Evolutionary conservation across 148 eudicot species (phyloP), one percentile per base, ranked within the genome.

Genomic region (Nepenthes gracilis): DNA sequence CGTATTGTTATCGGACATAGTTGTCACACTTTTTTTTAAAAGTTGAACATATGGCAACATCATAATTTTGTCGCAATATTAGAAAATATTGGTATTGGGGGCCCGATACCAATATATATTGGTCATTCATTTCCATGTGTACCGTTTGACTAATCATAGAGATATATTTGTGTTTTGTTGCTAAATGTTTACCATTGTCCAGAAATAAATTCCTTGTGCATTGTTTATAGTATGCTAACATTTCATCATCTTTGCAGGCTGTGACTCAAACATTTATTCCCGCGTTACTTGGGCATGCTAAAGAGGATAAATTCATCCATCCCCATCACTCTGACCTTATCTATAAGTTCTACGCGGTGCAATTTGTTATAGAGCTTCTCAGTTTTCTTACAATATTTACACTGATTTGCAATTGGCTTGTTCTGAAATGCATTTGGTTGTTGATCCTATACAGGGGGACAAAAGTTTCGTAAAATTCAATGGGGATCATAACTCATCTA

Each of bases 401-500:
- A 32, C 15, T 32, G 34, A 54, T 45, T n/a, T 32, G 15, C 33
- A n/a, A 54, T 54, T 11, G 32, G 2, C 15, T 45, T 45, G 15
- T 54, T 14, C 55, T 54, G 12, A 11, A 58, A 2, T 55, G 59
- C 55, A 57, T 15, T 12, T 57, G 47, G 15, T 13, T 60, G 47
- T 43, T 66, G 40, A 60, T 67, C 62, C 64, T 65, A 38, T 80
- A 66, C 85, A 90, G 97, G 97, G 95, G 47, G 91, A 83, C 74
- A 90, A 90, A 75, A 84, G 79, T 77, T 84, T 90, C 63, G 82
- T 90, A 62, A 86, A 86, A 69, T 86, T 90, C 74, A 88, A 87
- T 57, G 97, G 97, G 38, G 97, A 90, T 79, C 97, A 90, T 71
- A 90, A 90, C 76, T 86, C 97, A 59, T 83, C 97, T 36, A 80